A percentile compares a stretch with the other conserved stretches of the same genome.
Evolutionary conservation across 768 basidiomycete species (phyloP).

Genomic region (Ephemerocybe angulata): DNA sequence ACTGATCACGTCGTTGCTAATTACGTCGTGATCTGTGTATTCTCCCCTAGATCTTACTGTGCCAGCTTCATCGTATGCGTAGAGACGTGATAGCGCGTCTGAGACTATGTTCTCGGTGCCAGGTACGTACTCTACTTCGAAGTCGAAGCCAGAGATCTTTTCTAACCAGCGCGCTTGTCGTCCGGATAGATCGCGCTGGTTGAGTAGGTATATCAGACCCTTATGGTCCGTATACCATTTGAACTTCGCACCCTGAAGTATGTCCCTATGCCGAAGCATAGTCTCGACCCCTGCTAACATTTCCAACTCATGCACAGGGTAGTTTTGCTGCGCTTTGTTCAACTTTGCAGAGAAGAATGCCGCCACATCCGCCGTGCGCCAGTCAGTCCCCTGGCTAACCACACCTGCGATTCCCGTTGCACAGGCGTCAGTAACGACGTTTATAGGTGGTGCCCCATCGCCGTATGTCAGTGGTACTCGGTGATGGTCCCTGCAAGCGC

Average conservation of each 20-base stretch:
- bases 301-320: constrained; percentile 38
- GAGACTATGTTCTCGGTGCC: constrained; percentile 31
- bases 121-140: constrained; percentile 17
- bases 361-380: constrained; percentile 26
- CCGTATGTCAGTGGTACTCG: constrained; percentile 17
- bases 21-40: constrained; percentile 3
- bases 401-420: constrained; percentile 20
- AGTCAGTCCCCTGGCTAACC: constrained; percentile 21
- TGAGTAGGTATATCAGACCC: constrained; percentile 21
- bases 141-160: constrained; percentile 21
- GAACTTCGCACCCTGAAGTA: constrained; percentile 27
- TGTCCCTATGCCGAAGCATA: constrained; percentile 25
- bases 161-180: constrained; percentile 34
- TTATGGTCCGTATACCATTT: constrained; percentile 28
- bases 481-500: constrained; percentile 10
- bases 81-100: constrained; percentile 32
- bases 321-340: constrained; percentile 27
- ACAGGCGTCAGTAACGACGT: constrained; percentile 26
- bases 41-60: constrained; percentile 4
- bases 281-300: constrained; percentile 33
- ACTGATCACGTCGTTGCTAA: neutral
- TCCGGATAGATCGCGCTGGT: constrained; percentile 27
- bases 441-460: constrained; percentile 15
- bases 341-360: constrained; percentile 27
- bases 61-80: constrained; percentile 9